Base-by-base conservation (phyloP, 1,139 yeast species). In the Barnettozyma hawaiiensis region DNA sequence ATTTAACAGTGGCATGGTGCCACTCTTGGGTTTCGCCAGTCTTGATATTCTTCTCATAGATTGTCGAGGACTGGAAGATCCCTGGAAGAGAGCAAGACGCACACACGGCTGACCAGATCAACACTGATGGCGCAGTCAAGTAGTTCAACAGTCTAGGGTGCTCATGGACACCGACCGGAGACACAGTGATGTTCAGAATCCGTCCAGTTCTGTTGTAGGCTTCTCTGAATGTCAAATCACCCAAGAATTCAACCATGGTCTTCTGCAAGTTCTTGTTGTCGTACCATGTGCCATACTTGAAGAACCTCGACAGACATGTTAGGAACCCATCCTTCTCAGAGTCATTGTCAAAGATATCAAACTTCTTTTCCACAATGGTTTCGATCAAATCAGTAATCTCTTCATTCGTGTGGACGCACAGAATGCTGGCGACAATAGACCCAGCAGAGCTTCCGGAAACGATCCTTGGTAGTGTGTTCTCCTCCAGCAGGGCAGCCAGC, bases 401-500 rank as follows among this genome's bases (percentile, higher is more conserved):
- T 38, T 79, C 85, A 52, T 81, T 82, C 12, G 81, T 76, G 57
- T 85, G 87, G 16, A 85, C 82, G 57, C 96, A 87, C 40, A 92
- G 69, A 15, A 90, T 78, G 44, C 96, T 78, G 11, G 98, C 97
- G 45, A 94, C 82, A 43, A 92, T 90, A 1, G 97, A 89, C 15
- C 99, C 99, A 0, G 97, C 96, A 12, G 96, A 86, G 10, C 96
- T 84, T 1, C 99, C 98, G 41, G 95, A 84, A n/a, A 92, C 78
- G 39, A 92, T 86, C 39, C 89, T 71, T 0, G 99, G 99, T 34
- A 92, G 66, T 28, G 90, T 68, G 42, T 82, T 79, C 37, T 76
- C 74, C 53, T 85, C 94, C 39, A 83, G 66, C 33, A 92, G 69
- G 7, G 94, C 85, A 7, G 89, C 78, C 42, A 90, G 68, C 0